A percentile compares a stretch with the other conserved stretches of the same genome.
Conservation (phyloP, 306 rosid genomes). For the Gynostemma pentaphyllum region DNA sequence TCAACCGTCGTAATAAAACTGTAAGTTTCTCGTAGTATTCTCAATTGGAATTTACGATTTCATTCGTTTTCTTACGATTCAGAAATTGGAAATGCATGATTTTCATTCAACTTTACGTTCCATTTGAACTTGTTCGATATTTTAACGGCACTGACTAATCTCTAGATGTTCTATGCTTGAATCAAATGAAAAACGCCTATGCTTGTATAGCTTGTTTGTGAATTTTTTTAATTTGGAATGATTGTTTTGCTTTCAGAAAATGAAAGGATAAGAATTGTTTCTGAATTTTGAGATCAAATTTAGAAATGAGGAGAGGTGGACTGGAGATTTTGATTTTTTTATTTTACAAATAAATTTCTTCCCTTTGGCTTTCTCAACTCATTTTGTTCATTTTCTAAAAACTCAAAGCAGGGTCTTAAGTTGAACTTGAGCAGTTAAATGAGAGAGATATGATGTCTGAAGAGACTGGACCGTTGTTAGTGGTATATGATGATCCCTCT, state of each 20-base stretch:
- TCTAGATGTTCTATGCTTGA: not conserved
- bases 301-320: not conserved
- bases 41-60: no score
- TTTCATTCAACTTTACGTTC: no score
- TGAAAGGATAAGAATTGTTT: not conserved
- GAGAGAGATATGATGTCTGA: slow-evolving; percentile 59
- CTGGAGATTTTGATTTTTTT: slow-evolving; percentile 3
- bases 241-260: not conserved
- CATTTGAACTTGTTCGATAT: no score
- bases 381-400: not conserved
- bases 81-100: no score
- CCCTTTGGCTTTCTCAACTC: not conserved
- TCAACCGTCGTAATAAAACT: no score
- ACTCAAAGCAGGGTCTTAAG: not conserved
- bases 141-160: no score
- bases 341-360: not conserved
- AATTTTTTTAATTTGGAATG: not conserved
- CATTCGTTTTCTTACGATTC: no score
- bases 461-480: slow-evolving; percentile 62
- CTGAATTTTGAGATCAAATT: not conserved
- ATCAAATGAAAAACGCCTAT: not conserved
- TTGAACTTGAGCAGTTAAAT: slow-evolving; percentile 15
- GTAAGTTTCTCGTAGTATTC: no score
- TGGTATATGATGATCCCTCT: slow-evolving; percentile 73
- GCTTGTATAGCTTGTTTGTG: not conserved